phyloP scores from a whole-genome alignment of 1,284 basidiomycete genomes.

The Marasmius fiardii region DNA sequence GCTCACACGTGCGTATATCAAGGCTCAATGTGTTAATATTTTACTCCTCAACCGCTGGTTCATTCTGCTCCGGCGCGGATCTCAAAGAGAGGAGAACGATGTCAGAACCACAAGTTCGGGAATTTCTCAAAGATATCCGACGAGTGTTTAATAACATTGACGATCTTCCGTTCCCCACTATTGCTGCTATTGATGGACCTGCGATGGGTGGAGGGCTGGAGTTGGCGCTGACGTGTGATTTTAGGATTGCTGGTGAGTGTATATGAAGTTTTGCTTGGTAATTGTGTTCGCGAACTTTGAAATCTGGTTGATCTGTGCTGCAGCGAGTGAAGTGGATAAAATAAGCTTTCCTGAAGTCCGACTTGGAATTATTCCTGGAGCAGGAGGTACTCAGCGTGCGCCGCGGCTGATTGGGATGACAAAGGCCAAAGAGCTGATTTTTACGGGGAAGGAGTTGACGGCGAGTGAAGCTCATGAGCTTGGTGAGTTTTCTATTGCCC shows the following conservation, averaged over 20 bases:
- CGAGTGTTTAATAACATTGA: conserved; percentile 73
- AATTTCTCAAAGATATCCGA: conserved; percentile 80
- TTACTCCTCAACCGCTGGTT: conserved; percentile 65
- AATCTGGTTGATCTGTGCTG: not conserved
- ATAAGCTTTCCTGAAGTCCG: conserved; percentile 83
- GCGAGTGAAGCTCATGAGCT: conserved; percentile 71
- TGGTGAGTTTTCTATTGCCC: conserved; percentile 44
- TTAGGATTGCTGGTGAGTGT: conserved; percentile 77
- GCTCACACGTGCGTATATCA: not conserved
- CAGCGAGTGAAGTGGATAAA: conserved; percentile 63
- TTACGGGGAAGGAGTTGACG: conserved; percentile 66
- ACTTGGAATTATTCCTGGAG: conserved; percentile 92
- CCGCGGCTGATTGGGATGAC: conserved; percentile 79
- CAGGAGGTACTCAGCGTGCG: conserved; percentile 91
- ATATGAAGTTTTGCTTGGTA: no score
- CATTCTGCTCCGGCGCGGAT: conserved; percentile 95
- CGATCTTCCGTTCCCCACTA: conserved; percentile 80
- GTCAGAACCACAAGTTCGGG: conserved; percentile 68
- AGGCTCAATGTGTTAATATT: conserved; percentile 79
- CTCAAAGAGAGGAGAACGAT: conserved; percentile 83
- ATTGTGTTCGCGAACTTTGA: not conserved
- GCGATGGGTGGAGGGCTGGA: conserved; percentile 92
- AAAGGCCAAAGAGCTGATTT: conserved; percentile 87
- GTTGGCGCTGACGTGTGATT: conserved; percentile 82
- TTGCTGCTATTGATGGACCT: conserved; percentile 90